Evolutionary conservation across 345 rosid genomes (phyloP).

Genomic region (Cardamine resedifolia): DNA sequence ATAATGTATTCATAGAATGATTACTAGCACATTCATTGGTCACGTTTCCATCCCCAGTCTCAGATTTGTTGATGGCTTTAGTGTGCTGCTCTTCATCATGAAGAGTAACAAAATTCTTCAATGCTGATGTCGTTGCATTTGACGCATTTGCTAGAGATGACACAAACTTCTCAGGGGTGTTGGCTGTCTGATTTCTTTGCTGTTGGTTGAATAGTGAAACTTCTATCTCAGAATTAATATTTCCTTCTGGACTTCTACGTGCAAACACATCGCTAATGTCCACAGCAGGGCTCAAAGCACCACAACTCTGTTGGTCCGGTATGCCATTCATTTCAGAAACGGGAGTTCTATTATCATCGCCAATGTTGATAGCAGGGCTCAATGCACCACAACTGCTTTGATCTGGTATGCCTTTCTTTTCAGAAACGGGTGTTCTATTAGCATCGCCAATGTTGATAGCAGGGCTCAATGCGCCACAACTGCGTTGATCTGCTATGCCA

Average conservation of each 20-base stretch:
- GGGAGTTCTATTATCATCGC: not conserved
- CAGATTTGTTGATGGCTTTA: slow-evolving; percentile 19
- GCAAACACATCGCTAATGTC: slow-evolving; percentile 25
- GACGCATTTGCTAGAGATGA: slow-evolving; percentile 42
- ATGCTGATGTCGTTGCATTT: slow-evolving; percentile 38
- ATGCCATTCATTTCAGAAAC: slow-evolving; percentile 32
- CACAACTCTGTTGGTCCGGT: slow-evolving; percentile 20
- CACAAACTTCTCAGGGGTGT: slow-evolving; percentile 32
- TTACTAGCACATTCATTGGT: slow-evolving; percentile 25
- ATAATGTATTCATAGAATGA: slow-evolving; percentile 26
- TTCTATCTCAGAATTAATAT: slow-evolving; percentile 22
- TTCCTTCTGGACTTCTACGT: slow-evolving; percentile 34
- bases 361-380: not conserved
- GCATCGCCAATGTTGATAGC: not conserved
- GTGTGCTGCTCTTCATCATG: slow-evolving; percentile 37
- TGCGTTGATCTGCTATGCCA: slow-evolving; percentile 5
- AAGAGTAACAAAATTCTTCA: slow-evolving; percentile 33
- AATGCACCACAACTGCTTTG: not conserved
- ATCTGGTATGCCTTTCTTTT: slow-evolving; percentile 23
- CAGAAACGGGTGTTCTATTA: slow-evolving; percentile 24
- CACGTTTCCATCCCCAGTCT: slow-evolving; percentile 35
- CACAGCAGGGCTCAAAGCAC: slow-evolving; percentile 31
- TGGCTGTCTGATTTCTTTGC: slow-evolving; percentile 28
- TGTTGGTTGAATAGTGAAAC: slow-evolving; percentile 39
- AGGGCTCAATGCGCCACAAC: not conserved